Conservation (phyloP, 2,329 filamentous ascomycete genomes). For the Trichoderma sp. region DNA sequence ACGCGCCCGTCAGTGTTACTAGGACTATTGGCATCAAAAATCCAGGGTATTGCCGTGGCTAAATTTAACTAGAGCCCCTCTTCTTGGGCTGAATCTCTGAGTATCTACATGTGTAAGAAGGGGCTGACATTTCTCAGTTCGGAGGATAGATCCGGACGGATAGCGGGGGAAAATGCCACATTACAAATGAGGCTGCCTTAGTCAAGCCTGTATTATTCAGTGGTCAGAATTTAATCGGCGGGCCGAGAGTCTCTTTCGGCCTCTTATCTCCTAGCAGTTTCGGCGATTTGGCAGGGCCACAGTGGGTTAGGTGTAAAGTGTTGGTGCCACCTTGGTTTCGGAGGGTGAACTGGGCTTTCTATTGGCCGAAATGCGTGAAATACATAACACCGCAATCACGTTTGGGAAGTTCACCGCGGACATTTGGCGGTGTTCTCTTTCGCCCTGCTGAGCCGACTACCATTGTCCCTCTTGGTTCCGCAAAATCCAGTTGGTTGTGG, state of each 20-base stretch:
- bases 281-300: background rate
- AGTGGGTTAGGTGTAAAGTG: background rate
- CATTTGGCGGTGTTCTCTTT: background rate
- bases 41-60: background rate
- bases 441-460: background rate
- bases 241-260: background rate
- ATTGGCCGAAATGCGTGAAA: background rate
- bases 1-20: background rate
- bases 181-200: background rate
- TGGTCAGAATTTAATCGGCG: slow-evolving; percentile 3
- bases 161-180: background rate
- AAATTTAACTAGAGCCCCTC: background rate
- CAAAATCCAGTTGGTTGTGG: background rate
- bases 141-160: background rate
- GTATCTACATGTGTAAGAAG: background rate
- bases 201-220: background rate
- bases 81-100: background rate
- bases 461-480: background rate
- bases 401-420: background rate
- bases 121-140: background rate
- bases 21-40: background rate
- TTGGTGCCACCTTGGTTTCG: background rate
- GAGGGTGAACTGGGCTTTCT: background rate
- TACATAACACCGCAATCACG: background rate
- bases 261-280: background rate